Percentiles rank a stretch among this genome's conserved stretches.
Evolutionary conservation across 2,329 filamentous ascomycete species (phyloP).

Genomic region (Diaporthe batatas): DNA sequence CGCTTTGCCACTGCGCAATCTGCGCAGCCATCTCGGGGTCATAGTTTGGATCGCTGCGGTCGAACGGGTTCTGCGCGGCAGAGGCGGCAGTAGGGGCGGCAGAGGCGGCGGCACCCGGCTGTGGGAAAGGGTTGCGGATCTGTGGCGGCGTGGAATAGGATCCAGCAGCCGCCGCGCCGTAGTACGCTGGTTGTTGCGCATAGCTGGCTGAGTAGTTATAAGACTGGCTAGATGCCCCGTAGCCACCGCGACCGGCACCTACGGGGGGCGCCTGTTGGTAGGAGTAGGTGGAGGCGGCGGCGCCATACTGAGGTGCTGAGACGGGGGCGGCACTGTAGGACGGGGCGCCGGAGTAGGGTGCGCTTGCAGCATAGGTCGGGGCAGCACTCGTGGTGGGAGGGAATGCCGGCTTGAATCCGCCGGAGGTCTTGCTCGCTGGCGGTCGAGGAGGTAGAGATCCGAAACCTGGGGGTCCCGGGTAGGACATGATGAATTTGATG

Average conservation of each 20-base stretch:
- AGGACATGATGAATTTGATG: conserved; percentile 82
- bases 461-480: conserved; percentile 87
- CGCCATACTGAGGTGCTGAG: conserved; percentile 59
- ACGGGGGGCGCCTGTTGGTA: conserved; percentile 53
- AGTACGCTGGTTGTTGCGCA: conserved; percentile 56
- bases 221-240: conserved; percentile 47
- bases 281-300: conserved; percentile 47
- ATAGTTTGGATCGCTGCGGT: conserved; percentile 58
- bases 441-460: conserved; percentile 83
- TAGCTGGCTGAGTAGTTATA: conserved; percentile 46
- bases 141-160: conserved; percentile 71
- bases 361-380: conserved; percentile 46
- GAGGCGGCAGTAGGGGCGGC: conserved; percentile 31
- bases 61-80: conserved; percentile 45
- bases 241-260: conserved; percentile 48
- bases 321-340: conserved; percentile 53
- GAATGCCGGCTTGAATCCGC: conserved; percentile 67
- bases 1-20: conserved; percentile 95
- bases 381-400: conserved; percentile 54
- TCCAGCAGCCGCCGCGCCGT: conserved; percentile 55
- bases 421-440: conserved; percentile 67
- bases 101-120: conserved; percentile 62
- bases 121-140: conserved; percentile 85
- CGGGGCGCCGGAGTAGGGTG: conserved; percentile 53
- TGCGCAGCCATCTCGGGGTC: conserved; percentile 90